A percentile compares a stretch with the other conserved stretches of the same genome.
Evolutionary conservation across 106 monocot genomes (phyloP).

Genomic region (Dendrobium huoshanense): DNA sequence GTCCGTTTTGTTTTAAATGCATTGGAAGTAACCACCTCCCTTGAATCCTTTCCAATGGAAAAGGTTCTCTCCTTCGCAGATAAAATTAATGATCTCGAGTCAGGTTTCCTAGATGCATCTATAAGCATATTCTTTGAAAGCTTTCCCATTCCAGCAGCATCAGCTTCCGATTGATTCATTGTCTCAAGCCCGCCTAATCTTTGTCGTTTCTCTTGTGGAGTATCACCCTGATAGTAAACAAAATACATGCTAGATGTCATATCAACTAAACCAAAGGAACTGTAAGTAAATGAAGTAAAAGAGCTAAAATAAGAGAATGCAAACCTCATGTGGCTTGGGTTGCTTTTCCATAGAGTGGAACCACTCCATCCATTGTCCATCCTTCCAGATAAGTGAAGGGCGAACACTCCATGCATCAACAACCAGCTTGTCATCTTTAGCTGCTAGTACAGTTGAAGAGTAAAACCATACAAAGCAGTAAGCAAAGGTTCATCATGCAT

Average conservation of each 20-base stretch:
- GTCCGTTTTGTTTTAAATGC: conserved; percentile 25
- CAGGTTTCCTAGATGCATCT: conserved; percentile 24
- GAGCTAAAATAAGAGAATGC: conserved; percentile 4
- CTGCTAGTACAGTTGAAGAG: conserved; percentile 20
- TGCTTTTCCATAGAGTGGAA: conserved; percentile 20
- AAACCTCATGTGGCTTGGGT: conserved; percentile 44
- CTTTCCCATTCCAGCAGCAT: conserved; percentile 14
- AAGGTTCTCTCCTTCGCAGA: conserved; percentile 52
- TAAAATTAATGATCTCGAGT: conserved; percentile 36
- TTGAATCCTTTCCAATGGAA: conserved; percentile 43
- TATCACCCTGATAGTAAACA: conserved; percentile 52
- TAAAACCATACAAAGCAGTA: background rate
- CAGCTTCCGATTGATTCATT: conserved; percentile 16
- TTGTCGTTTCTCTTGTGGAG: conserved; percentile 71
- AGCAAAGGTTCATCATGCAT: no score
- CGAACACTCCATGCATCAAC: conserved; percentile 76
- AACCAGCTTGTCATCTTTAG: conserved; percentile 36
- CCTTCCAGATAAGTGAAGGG: conserved; percentile 77
- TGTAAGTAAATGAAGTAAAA: background rate
- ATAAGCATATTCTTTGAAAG: conserved; percentile 9
- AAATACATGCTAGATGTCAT: background rate
- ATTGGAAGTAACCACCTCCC: conserved; percentile 23
- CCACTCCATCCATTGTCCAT: conserved; percentile 86
- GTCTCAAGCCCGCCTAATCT: conserved; percentile 34
- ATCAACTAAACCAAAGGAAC: background rate